Base-by-base conservation (phyloP, 257 asterid genomes). In the Solanum tarapatanum region DNA sequence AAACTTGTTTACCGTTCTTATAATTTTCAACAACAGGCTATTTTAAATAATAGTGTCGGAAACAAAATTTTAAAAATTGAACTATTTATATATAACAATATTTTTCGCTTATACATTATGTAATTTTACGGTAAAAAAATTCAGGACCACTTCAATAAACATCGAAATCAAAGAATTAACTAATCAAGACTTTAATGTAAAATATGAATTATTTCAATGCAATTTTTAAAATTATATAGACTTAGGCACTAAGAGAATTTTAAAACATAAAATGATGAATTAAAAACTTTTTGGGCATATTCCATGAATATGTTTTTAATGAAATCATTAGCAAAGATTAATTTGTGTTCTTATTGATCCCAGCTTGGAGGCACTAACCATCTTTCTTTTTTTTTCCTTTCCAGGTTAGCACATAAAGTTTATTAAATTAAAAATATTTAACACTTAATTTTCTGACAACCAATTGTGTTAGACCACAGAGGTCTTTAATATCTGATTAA, bases 351-450 rank as follows among this genome's bases (percentile, higher is more conserved):
- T 72, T 76, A 88, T 87, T 88, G 87, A 89, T 33, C 70, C 86
- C 89, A 87, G 89, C 91, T 84, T 75, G 90, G 85, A 36, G 86
- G 83, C 91, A 89, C 86, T 85, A 83, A 87, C 91, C 87, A 55
- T 88, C 23, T 51, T 51, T 45, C 1, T 82, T 87, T 75, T 55
- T 75, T 33, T 19, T 16, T 87, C 72, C 48, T 68, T 62, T 62
- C 85, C 89, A 76, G 45, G 86, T 89, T 89, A 87, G 37, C 82
- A 36, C 19, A 48, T 80, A 66, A 84, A 30, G 39, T 41, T 76
- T 43, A 86, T 70, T 28, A 84, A 66, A 84, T 80, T 51, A 76
- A 80, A 80, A 30, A 48, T 21, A 48, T 28, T 80, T 26, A 80
- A 45, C 39, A 17, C 85, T 80, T 17, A 28, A 26, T 48, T 26